Conservation (phyloP, 2,329 filamentous ascomycete genomes). For the Tetracladium maxilliforme region DNA sequence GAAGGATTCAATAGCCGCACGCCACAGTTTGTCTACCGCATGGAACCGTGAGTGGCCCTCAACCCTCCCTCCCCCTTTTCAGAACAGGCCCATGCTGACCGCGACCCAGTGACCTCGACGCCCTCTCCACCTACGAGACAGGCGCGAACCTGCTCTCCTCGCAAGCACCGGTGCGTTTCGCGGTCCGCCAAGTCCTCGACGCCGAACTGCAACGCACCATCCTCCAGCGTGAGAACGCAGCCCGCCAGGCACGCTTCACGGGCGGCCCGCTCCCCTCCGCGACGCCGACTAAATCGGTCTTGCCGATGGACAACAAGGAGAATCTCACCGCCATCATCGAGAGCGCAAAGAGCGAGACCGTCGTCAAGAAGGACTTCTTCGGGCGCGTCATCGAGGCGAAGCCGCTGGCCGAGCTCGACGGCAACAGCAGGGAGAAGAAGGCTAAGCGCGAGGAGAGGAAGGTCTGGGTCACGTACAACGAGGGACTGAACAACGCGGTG, state of each 20-base stretch:
- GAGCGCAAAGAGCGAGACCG: constrained; percentile 17
- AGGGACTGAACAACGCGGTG: constrained; percentile 86
- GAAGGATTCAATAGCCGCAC: constrained; percentile 44
- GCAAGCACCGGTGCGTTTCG: constrained; percentile 69
- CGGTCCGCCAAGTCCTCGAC: constrained; percentile 83
- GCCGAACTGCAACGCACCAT: constrained; percentile 73
- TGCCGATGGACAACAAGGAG: constrained; percentile 22
- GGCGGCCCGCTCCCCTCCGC: constrained; percentile 28
- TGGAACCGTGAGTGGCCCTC: constrained; percentile 65
- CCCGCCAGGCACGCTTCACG: constrained; percentile 48
- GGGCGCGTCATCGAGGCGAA: constrained; percentile 48
- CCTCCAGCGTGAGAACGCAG: constrained; percentile 47
- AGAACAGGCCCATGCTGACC: constrained; percentile 1
- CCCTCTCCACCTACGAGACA: constrained; percentile 61
- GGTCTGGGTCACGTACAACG: constrained; percentile 81
- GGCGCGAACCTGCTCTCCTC: constrained; percentile 34
- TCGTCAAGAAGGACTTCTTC: constrained; percentile 71
- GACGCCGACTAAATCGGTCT: constrained; percentile 5
- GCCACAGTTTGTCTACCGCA: constrained; percentile 72
- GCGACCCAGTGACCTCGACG: constrained; percentile 48
- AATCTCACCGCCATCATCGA: constrained; percentile 15
- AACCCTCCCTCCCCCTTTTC: constrained; percentile 1
- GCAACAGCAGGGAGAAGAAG: constrained; percentile 17
- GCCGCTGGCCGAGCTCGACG: constrained; percentile 24
- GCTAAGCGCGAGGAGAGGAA: constrained; percentile 34